Evolutionary conservation across 208 protist species (phyloP).

Genomic region (Trypanosoma brucei): DNA sequence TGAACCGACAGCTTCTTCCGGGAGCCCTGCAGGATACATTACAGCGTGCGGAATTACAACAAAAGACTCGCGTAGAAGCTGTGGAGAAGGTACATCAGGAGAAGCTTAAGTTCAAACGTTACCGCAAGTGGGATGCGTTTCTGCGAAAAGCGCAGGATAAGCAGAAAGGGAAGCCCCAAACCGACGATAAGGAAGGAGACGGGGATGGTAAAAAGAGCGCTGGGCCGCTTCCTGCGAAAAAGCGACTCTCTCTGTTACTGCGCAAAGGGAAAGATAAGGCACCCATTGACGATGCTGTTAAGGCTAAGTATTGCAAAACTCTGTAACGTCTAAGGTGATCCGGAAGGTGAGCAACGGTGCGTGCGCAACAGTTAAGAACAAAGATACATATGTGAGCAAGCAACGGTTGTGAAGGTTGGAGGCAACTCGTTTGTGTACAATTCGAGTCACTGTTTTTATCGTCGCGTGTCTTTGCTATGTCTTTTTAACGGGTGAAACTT

Average conservation of each 20-base stretch:
- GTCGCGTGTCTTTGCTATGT: not conserved
- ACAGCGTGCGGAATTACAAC: constrained; percentile 50
- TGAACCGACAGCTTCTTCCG: constrained; percentile 72
- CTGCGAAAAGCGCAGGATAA: constrained; percentile 62
- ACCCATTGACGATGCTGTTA: constrained; percentile 37
- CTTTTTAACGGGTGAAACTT: not conserved
- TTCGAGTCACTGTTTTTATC: too few species aligned
- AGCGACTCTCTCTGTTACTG: constrained; percentile 63
- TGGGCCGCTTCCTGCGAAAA: constrained; percentile 48
- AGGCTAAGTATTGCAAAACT: constrained; percentile 48
- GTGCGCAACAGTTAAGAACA: too few species aligned
- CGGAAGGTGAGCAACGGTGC: not conserved
- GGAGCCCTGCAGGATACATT: constrained; percentile 60
- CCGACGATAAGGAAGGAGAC: constrained; percentile 15
- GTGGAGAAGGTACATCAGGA: constrained; percentile 66
- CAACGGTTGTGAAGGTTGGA: too few species aligned
- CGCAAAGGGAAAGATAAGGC: constrained; percentile 54
- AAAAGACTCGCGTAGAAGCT: constrained; percentile 33
- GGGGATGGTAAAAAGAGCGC: constrained; percentile 18
- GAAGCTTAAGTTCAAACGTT: constrained; percentile 52
- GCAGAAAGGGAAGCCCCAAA: constrained; percentile 11
- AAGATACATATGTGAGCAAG: too few species aligned
- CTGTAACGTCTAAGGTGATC: constrained; percentile 28
- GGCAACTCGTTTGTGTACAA: too few species aligned
- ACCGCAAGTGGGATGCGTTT: constrained; percentile 80